Evolutionary conservation across 352 stramenopile species (phyloP).

Genomic region (Phytophthora hibernalis): DNA sequence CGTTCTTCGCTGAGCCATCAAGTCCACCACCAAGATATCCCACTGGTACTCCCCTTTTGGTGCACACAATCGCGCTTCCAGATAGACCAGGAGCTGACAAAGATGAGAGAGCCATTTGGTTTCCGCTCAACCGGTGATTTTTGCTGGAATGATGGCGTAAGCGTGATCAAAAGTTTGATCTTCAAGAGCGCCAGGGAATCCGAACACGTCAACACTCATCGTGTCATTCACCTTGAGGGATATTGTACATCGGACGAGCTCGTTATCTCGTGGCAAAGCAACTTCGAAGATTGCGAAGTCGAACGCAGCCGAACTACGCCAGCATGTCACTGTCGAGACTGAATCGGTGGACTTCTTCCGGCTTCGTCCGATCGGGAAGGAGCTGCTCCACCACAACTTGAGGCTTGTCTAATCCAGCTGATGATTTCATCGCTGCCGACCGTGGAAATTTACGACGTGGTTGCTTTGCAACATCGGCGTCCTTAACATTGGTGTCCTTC

Average conservation of each 20-base stretch:
- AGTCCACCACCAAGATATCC: conserved; percentile 45
- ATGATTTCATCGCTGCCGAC: conserved; percentile 19
- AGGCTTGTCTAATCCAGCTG: conserved; percentile 11
- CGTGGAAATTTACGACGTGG: conserved; percentile 15
- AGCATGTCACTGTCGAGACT: conserved; percentile 36
- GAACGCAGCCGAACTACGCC: conserved; percentile 38
- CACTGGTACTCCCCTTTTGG: conserved; percentile 39
- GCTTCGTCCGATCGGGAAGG: conserved; percentile 12
- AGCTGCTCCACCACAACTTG: conserved; percentile 23
- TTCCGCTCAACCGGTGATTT: conserved; percentile 33
- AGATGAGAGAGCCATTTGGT: conserved; percentile 36
- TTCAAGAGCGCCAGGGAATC: conserved; percentile 35
- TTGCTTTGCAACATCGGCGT: conserved; percentile 7
- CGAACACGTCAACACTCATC: conserved; percentile 32
- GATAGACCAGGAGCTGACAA: conserved; percentile 35
- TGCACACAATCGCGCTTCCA: conserved; percentile 40
- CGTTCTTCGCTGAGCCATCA: conserved; percentile 41
- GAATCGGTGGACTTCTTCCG: conserved; percentile 33
- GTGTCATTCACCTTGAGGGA: conserved; percentile 18
- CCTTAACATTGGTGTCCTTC: conserved; percentile 6
- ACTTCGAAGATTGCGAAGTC: conserved; percentile 49
- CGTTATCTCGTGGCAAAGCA: conserved; percentile 22
- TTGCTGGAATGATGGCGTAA: conserved; percentile 42
- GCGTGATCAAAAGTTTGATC: conserved; percentile 17
- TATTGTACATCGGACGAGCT: conserved; percentile 25